Evolutionary conservation across 768 basidiomycete genomes (phyloP).

Genomic region (Collybiopsis confluens): DNA sequence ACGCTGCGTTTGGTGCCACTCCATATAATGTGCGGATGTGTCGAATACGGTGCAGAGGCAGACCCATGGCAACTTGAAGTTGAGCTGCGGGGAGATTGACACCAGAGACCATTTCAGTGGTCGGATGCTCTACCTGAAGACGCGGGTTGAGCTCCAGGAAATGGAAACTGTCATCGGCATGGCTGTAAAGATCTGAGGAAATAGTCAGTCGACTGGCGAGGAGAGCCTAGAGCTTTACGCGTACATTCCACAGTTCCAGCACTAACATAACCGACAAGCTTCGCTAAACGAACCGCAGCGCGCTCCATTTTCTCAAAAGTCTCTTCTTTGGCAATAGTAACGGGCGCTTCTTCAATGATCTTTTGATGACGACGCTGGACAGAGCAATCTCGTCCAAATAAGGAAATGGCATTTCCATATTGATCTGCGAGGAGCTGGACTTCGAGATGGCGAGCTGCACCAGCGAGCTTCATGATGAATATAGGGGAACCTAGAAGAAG

Average conservation of each 20-base stretch:
- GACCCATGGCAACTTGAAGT: constrained; percentile 96
- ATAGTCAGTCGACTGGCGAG: constrained; percentile 6
- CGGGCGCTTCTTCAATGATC: constrained; percentile 99
- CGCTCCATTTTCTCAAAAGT: constrained; percentile 98
- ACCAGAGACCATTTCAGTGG: constrained; percentile 99
- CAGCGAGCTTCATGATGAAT: constrained; percentile 99
- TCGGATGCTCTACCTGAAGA: constrained; percentile 99
- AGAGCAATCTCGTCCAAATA: constrained; percentile 99
- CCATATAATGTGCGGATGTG: constrained; percentile 96
- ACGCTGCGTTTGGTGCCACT: constrained; percentile 81
- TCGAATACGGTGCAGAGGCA: constrained; percentile 91
- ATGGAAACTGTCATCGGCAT: constrained; percentile 89
- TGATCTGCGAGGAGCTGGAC: constrained; percentile 98
- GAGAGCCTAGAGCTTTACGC: constrained; percentile 17
- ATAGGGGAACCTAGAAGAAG: constrained; percentile 78
- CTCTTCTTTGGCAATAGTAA: constrained; percentile 90
- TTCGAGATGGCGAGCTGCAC: constrained; percentile 95
- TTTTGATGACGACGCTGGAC: constrained; percentile 99
- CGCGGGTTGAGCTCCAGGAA: constrained; percentile 99
- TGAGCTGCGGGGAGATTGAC: constrained; percentile 98
- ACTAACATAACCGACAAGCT: constrained; percentile 97
- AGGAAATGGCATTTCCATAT: constrained; percentile 97
- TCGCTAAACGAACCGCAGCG: constrained; percentile 97
- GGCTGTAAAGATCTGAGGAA: constrained; percentile 83
- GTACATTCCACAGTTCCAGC: constrained; percentile 98